Conservation (phyloP, 208 protist species). For the Leishmania amazonensis region DNA sequence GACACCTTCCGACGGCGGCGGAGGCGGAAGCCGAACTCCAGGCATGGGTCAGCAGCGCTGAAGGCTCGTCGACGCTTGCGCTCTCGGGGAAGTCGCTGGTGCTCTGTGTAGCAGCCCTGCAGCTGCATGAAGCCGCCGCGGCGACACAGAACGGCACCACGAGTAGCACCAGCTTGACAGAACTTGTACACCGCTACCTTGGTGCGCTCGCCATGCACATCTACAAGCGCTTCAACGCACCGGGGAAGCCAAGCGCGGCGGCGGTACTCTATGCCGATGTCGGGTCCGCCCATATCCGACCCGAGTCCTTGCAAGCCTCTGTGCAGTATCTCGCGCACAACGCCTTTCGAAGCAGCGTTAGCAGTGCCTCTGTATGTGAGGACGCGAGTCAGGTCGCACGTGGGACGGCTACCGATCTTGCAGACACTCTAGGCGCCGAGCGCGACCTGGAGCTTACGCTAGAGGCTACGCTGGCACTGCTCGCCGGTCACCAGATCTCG, state of each 20-base stretch:
- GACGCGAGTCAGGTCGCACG: neutral
- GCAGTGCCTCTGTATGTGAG: neutral
- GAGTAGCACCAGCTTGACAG: neutral
- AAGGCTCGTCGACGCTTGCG: neutral
- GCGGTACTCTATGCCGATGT: slow-evolving; percentile 14
- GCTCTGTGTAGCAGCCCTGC: slow-evolving; percentile 23
- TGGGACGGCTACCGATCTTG: neutral
- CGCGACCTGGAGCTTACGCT: slow-evolving; percentile 30
- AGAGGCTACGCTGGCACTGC: slow-evolving; percentile 20
- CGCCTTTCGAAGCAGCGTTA: slow-evolving; percentile 12
- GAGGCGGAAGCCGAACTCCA: slow-evolving; percentile 27
- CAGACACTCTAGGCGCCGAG: neutral
- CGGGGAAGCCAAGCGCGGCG: slow-evolving; percentile 16
- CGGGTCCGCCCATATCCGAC: slow-evolving; percentile 3
- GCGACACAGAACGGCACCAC: neutral
- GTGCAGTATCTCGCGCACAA: slow-evolving; percentile 28
- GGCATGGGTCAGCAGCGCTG: slow-evolving; percentile 4
- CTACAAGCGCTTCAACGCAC: slow-evolving; percentile 12
- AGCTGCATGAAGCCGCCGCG: slow-evolving; percentile 8
- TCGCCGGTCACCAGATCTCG: slow-evolving; percentile 15
- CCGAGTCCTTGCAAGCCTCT: slow-evolving; percentile 11
- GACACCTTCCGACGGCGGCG: neutral
- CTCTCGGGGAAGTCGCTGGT: slow-evolving; percentile 29
- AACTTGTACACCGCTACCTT: slow-evolving; percentile 17
- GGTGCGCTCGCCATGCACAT: slow-evolving; percentile 19